Evolutionary conservation across 768 basidiomycete species (phyloP), one percentile per base, ranked within the genome.

Genomic region (Collybia sordida): DNA sequence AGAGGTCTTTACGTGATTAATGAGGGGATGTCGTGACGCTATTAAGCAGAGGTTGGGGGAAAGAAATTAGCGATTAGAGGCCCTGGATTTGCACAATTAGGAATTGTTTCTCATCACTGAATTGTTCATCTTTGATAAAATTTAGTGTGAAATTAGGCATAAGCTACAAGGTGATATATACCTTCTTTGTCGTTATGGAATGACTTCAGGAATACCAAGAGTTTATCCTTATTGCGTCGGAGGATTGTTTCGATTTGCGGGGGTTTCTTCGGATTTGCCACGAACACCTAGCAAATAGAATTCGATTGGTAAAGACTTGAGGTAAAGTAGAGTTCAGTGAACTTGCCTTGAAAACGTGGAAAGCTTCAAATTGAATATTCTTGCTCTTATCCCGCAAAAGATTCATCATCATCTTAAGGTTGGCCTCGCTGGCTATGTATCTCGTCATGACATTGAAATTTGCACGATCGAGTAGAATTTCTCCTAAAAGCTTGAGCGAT

Each of bases 381-480:
- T 93, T 92, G 80, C 95, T 98, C 81, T 95, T 97, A 67, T 98
- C 93, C 54, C 95, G 82, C 49, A 99, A 75, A 49, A 98, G 80
- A 69, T 98, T 98, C 97, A 99, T 99, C 93, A 99, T 97, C 88
- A 96, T 92, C 86, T 98, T 98, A 55, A 99, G 79, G 66, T 98
- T 99, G 23, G 86, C 88, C 64, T 98, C 97, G 61, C 86, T 87
- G 7, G 92, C 83, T 59, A 99, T 99, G 66, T 98, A 99, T 6
- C 88, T 82, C 0, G 97, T 98, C 97, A 99, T 99, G 63, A 98
- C 92, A 58, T 80, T 93, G 77, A 98, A 98, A 70, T 99, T 99
- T 41, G 94, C 93, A 23, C 97, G 85, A 71, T 99, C 97, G 39
- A 99, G 85, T 6, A 98, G 77, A 70, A 98, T 98, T 71, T 99